A percentile compares a stretch with the other conserved stretches of the same genome.
phyloP scores from a whole-genome alignment of 2,329 filamentous ascomycete genomes.

The Nothopassalora personata region DNA sequence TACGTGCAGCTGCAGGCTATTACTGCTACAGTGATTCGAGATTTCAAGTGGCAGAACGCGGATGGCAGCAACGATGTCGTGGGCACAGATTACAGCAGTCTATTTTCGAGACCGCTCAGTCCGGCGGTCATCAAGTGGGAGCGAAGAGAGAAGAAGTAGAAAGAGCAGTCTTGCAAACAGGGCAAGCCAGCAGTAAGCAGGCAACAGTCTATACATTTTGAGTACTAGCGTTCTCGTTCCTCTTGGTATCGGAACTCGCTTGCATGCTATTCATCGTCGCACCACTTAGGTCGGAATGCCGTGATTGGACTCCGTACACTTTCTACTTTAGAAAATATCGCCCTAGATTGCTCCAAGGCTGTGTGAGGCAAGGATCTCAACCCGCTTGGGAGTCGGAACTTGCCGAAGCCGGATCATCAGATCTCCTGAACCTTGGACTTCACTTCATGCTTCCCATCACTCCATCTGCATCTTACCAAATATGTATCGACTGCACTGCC shows the following conservation, averaged over 20 bases:
- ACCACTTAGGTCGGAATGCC: too few relatives aligned
- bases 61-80: conserved; percentile 65
- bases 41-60: conserved; percentile 73
- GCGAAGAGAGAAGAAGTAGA: conserved; percentile 46
- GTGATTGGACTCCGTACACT: too few relatives aligned
- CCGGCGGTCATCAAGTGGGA: conserved; percentile 66
- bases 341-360: neutral
- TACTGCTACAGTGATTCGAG: conserved; percentile 65
- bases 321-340: neutral
- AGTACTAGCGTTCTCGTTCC: neutral
- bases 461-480: neutral
- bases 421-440: neutral
- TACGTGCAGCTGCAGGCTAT: conserved; percentile 89
- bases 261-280: too few relatives aligned
- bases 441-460: neutral
- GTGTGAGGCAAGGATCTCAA: neutral
- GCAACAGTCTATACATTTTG: neutral
- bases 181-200: neutral
- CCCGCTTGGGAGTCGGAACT: neutral
- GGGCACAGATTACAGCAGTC: conserved; percentile 60
- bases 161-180: neutral
- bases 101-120: conserved; percentile 43
- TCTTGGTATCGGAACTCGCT: neutral
- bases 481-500: neutral
- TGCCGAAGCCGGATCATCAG: neutral